These are phyloP conservation scores for Russula dissimulans DNA, from an alignment of 768 basidiomycete species.

Conservation along the genomic window DNA sequence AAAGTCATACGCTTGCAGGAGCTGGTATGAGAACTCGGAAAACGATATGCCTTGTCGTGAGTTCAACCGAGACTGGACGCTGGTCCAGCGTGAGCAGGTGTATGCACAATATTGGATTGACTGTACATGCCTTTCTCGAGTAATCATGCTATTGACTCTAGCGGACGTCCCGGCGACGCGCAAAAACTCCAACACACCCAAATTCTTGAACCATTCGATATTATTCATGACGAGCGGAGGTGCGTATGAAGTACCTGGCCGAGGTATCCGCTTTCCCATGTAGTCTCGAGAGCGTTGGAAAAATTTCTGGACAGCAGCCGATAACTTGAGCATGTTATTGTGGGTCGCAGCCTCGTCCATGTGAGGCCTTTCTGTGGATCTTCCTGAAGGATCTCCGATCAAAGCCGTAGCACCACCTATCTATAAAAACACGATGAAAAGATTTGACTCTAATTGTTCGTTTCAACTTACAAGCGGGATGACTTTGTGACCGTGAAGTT, in stretches of 20 bases:
- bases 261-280: constrained; percentile 28
- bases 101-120: not conserved
- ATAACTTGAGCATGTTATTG: constrained; percentile 56
- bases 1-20: constrained; percentile 96
- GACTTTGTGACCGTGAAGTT: constrained; percentile 68
- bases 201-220: constrained; percentile 65
- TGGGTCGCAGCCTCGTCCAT: constrained; percentile 52
- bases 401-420: constrained; percentile 93
- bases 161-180: constrained; percentile 70
- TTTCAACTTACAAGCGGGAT: constrained; percentile 68
- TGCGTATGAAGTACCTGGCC: constrained; percentile 8
- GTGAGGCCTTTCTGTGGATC: constrained; percentile 68
- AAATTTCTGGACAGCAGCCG: constrained; percentile 58
- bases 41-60: constrained; percentile 91
- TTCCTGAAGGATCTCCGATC: constrained; percentile 95
- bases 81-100: constrained; percentile 25
- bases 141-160: constrained; percentile 82
- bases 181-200: constrained; percentile 78
- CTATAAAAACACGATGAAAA: constrained; percentile 33
- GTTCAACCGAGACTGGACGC: constrained; percentile 72
- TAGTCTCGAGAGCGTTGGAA: constrained; percentile 59
- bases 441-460: not conserved
- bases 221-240: constrained; percentile 49
- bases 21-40: constrained; percentile 96
- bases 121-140: constrained; percentile 68